Evolutionary conservation across 73 alveolate genomes (phyloP).

Genomic region (Urostyla sp.): DNA sequence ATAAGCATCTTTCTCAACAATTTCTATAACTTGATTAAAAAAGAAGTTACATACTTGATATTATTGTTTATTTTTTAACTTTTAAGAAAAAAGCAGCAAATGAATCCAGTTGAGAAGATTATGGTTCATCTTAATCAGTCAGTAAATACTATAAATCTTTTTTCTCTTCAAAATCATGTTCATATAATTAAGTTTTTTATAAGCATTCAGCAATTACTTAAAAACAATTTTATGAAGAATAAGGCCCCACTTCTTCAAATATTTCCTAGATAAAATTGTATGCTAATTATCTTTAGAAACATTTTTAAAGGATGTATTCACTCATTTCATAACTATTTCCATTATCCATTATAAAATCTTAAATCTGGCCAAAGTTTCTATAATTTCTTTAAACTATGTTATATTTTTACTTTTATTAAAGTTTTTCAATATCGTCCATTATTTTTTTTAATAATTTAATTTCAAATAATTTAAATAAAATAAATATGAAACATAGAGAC

Average conservation of each 20-base stretch:
- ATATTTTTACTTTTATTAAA: too few relatives aligned
- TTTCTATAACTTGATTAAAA: background rate
- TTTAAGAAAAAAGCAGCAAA: slow-evolving; percentile 32
- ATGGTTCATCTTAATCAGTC: slow-evolving; percentile 6
- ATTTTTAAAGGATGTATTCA: too few relatives aligned
- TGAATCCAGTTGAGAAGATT: slow-evolving; percentile 1
- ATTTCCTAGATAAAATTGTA: slow-evolving; percentile 17
- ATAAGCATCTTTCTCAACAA: background rate
- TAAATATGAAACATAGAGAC: slow-evolving; percentile 36
- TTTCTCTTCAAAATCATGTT: slow-evolving; percentile 40
- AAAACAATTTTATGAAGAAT: background rate
- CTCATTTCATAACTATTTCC: too few relatives aligned
- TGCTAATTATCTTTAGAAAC: too few relatives aligned
- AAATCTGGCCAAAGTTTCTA: too few relatives aligned
- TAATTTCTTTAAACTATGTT: too few relatives aligned
- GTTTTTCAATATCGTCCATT: too few relatives aligned
- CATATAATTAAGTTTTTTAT: background rate
- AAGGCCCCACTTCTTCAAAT: slow-evolving; percentile 4
- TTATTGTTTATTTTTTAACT: slow-evolving; percentile 5
- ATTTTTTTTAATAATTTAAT: background rate
- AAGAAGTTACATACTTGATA: slow-evolving; percentile 18
- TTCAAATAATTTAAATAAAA: background rate
- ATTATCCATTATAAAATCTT: too few relatives aligned
- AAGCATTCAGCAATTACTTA: background rate
- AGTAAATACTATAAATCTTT: background rate